Percentiles rank a stretch among this genome's conserved stretches.
These are phyloP conservation scores for Rheum nobile DNA, from an alignment of 148 eudicot species.

Conservation along the genomic window DNA sequence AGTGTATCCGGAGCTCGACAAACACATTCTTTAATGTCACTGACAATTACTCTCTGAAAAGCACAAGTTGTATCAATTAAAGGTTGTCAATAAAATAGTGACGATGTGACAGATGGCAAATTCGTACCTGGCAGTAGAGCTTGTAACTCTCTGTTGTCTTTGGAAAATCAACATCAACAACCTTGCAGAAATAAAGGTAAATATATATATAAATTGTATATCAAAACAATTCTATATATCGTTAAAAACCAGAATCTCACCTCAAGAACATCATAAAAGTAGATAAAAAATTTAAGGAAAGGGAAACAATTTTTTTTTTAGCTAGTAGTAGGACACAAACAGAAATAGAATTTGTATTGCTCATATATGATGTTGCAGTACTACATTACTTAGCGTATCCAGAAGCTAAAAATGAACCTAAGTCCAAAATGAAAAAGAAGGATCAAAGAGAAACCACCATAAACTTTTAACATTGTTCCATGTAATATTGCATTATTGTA, in stretches of 20 bases:
- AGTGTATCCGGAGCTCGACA: constrained; percentile 98
- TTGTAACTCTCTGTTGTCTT: constrained; percentile 88
- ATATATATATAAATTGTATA: too few relatives aligned
- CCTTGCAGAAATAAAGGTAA: too few relatives aligned
- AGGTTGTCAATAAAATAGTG: not conserved
- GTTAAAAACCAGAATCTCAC: not conserved
- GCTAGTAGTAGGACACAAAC: not conserved
- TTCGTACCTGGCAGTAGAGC: constrained; percentile 69
- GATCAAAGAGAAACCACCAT: not conserved
- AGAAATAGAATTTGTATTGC: not conserved
- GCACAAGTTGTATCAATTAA: constrained; percentile 4
- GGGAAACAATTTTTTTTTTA: not conserved
- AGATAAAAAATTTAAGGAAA: not conserved
- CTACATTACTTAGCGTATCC: not conserved
- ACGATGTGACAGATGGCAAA: not conserved
- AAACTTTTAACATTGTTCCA: not conserved
- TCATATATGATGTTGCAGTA: not conserved
- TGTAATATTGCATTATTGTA: not conserved
- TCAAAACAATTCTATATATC: not conserved
- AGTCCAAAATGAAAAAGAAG: not conserved
- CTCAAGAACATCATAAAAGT: not conserved
- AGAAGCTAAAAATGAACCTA: not conserved
- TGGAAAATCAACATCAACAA: constrained; percentile 76
- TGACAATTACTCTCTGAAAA: constrained; percentile 70
- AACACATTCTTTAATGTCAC: constrained; percentile 93